Conservation (phyloP, 2,329 filamentous ascomycete genomes). For the Fusarium sacchari region DNA sequence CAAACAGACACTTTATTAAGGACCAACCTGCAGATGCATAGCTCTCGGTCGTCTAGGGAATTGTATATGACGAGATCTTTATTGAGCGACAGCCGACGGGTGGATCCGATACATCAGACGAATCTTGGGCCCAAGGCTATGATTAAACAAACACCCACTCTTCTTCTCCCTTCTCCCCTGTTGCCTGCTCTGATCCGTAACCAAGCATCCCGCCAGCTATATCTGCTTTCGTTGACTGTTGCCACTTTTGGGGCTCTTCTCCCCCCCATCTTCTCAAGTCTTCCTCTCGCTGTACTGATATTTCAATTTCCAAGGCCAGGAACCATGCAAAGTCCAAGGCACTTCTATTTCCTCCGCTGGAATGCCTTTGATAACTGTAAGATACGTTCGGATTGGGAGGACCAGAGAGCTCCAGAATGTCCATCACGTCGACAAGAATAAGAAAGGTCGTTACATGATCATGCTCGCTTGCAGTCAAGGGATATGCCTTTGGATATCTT, state of each 20-base stretch:
- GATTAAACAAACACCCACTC: background rate
- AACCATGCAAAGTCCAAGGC: fast-evolving
- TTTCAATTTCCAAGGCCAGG: background rate
- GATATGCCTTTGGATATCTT: background rate
- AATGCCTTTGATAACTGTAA: fast-evolving
- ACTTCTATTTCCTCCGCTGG: background rate
- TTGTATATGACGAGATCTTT: no score
- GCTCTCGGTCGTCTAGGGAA: background rate
- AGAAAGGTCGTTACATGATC: background rate
- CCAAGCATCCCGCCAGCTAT: background rate
- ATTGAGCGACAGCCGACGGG: fast-evolving
- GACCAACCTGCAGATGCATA: fast-evolving
- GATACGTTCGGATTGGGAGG: fast-evolving
- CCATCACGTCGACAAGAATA: background rate
- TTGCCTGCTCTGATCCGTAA: fast-evolving
- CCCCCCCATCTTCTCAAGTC: background rate
- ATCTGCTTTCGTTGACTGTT: background rate
- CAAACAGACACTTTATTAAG: fast-evolving
- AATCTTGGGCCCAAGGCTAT: background rate
- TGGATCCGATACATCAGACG: background rate
- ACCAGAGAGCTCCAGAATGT: background rate
- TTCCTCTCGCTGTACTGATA: background rate
- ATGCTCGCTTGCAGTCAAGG: background rate
- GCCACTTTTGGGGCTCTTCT: background rate
- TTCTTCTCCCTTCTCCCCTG: background rate